Conservation (phyloP, 129 eudicot genomes). For the Artemisia argyi region DNA sequence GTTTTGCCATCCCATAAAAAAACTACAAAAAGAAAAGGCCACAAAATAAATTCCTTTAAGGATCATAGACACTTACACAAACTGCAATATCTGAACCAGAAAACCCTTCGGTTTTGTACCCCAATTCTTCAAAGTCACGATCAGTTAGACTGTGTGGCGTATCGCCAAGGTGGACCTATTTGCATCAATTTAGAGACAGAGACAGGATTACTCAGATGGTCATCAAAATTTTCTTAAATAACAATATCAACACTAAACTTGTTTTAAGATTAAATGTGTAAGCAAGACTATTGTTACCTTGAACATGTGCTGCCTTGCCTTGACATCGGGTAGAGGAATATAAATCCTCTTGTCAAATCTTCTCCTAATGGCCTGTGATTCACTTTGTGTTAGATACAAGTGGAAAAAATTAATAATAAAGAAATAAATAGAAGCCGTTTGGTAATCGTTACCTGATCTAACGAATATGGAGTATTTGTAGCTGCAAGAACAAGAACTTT, state of each 20-base stretch:
- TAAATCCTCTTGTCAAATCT: conserved; percentile 61
- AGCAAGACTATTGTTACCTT: conserved; percentile 32
- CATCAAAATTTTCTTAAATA: no score
- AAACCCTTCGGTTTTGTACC: conserved; percentile 53
- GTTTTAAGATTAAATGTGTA: background rate
- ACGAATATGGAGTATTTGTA: conserved; percentile 71
- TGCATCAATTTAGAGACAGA: background rate
- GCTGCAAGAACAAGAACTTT: conserved; percentile 81
- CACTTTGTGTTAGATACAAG: conserved; percentile 7
- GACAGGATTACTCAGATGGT: no score
- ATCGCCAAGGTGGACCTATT: conserved; percentile 61
- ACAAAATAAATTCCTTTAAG: background rate
- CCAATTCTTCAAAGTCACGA: conserved; percentile 55
- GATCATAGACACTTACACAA: conserved; percentile 40
- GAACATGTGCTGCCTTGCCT: conserved; percentile 69
- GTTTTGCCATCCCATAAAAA: background rate
- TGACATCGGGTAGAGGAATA: conserved; percentile 59
- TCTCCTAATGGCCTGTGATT: conserved; percentile 53
- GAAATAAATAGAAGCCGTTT: background rate
- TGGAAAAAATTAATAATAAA: background rate
- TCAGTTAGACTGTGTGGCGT: conserved; percentile 55
- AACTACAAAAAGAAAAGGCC: background rate
- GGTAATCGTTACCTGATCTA: conserved; percentile 53
- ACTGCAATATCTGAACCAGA: conserved; percentile 71
- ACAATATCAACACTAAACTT: no score